phyloP scores from a whole-genome alignment of 106 monocot species.

The Alisma plantagoaquatica region DNA sequence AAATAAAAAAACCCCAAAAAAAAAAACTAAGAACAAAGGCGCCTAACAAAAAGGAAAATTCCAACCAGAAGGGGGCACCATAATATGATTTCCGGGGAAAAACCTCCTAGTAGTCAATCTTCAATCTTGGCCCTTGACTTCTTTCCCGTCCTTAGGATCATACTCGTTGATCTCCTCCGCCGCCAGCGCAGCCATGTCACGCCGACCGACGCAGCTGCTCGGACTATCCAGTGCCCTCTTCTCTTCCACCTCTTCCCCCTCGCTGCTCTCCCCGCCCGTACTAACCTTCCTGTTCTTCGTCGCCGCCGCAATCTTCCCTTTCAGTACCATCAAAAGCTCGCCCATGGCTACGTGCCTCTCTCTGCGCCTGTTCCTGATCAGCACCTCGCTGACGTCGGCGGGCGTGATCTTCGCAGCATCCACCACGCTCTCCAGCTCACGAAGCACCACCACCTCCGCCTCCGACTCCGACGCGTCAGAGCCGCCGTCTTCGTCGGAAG shows the following conservation, averaged over 20 bases:
- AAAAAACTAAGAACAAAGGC: no score
- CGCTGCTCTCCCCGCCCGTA: constrained; percentile 12
- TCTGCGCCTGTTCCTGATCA: constrained; percentile 54
- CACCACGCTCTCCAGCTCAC: constrained; percentile 37
- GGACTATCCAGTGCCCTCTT: constrained; percentile 70
- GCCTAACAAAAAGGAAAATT: no score
- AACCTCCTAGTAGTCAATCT: no score
- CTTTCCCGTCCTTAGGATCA: no score
- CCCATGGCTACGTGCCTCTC: constrained; percentile 31
- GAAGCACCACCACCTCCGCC: constrained; percentile 7
- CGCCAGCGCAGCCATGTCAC: not conserved
- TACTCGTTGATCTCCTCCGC: not conserved
- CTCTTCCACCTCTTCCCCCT: constrained; percentile 51
- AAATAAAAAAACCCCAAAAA: no score
- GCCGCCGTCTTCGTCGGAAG: constrained; percentile 11
- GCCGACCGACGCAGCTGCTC: no score
- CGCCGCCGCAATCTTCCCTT: constrained; percentile 12
- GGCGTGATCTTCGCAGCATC: constrained; percentile 60
- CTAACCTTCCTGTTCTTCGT: not conserved
- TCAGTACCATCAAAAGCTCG: constrained; percentile 34
- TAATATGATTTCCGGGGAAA: no score
- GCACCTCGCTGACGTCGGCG: constrained; percentile 74
- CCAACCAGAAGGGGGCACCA: no score
- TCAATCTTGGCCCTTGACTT: no score
- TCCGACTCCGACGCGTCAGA: not conserved